phyloP scores from a whole-genome alignment of 148 eudicot species.

The Dysphania ambrosioides region DNA sequence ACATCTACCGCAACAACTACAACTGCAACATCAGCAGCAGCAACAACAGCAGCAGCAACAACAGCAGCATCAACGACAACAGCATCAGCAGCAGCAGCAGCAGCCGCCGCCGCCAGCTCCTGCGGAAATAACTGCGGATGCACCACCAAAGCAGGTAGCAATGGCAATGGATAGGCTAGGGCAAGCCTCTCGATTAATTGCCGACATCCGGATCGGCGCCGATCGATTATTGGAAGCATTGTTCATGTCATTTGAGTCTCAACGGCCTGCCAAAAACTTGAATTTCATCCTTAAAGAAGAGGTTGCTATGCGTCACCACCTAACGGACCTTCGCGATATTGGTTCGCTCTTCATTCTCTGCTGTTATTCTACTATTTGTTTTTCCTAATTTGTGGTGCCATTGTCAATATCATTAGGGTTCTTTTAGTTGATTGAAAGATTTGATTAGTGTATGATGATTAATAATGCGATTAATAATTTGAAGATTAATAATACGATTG shows the following conservation, averaged over 20 bases:
- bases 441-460: no score
- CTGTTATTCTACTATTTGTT: neutral
- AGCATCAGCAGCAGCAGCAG: slow-evolving; percentile 8
- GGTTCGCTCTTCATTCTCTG: slow-evolving; percentile 41
- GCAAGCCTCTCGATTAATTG: slow-evolving; percentile 78
- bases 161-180: slow-evolving; percentile 80
- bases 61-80: neutral
- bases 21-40: neutral
- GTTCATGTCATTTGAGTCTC: slow-evolving; percentile 43
- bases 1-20: slow-evolving; percentile 5
- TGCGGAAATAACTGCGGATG: slow-evolving; percentile 35
- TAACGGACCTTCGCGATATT: slow-evolving; percentile 61
- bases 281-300: slow-evolving; percentile 57
- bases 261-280: slow-evolving; percentile 44
- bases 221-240: slow-evolving; percentile 89
- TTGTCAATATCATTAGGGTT: no score
- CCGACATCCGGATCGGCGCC: slow-evolving; percentile 81
- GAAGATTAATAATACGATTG: no score
- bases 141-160: slow-evolving; percentile 97
- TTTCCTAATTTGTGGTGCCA: no score
- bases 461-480: no score
- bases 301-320: slow-evolving; percentile 56
- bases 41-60: neutral
- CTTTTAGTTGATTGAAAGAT: no score
- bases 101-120: slow-evolving; percentile 24